Evolutionary conservation across 2,329 filamentous ascomycete genomes (phyloP), one percentile per base, ranked within the genome.

Genomic region (Epichloe festucae): DNA sequence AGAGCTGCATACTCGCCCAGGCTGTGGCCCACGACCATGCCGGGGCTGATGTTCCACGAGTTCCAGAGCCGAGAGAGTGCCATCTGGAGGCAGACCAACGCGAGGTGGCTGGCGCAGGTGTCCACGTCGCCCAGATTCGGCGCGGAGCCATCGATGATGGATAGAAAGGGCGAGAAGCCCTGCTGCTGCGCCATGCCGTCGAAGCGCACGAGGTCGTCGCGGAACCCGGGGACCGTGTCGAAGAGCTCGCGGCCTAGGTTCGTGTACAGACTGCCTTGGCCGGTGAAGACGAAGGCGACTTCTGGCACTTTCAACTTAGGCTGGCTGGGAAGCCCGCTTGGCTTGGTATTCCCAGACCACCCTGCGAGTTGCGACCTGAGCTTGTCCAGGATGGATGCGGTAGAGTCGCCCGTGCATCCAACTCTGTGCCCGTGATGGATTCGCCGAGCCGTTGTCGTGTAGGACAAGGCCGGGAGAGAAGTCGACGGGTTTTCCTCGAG

Each of bases 1-100:
- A 89, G 76, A 41, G 85, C 84, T 39, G 85, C 83, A 59, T 87
- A 88, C 64, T 89, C 84, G 50, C 85, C 85, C 31, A 89, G 69
- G 58, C 82, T 86, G 65, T 81, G 78, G 17, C 78, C 78, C 14
- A 81, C 63, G 1, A 81, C 77, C 5, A 70, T 76, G 15, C 74
- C 72, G 2, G 78, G 78, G 43, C 64, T 67, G 51, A 82, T 67
- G 39, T 76, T 77, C 73, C 75, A n/a, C 57, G 62, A 44, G 3
- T 52, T 55, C 70, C 69, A 74, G 15, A 68, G 58, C 38, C 58
- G 58, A 3, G 64, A 65, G 12, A 76, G 58, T 5, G 73, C 70
- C 31, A 73, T 72, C 53, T 75, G 62, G 7, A 65, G 57, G 51
- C 62, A 66, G 5, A 64, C 57, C 5, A 71, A 60, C 3, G 65